Base-by-base conservation (phyloP, 192 early-diverging fungal genomes). In the Geranomyces variabilis region DNA sequence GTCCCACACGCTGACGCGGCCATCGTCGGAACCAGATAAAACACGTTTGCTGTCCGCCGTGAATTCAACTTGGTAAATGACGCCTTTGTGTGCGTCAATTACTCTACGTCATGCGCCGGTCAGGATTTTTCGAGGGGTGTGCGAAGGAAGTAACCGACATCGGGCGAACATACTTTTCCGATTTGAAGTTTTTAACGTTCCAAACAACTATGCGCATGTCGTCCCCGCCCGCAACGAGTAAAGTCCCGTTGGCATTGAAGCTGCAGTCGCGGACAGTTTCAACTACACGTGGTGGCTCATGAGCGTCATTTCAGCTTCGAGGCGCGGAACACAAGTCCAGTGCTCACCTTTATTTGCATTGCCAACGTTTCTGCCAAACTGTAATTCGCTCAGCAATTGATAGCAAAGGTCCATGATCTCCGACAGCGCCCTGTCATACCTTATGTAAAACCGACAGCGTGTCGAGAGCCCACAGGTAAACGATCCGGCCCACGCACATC, bases 181-280 rank as follows among this genome's bases (percentile, higher is more conserved):
- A 68, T 62, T 62, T 56, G 9, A 51, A 57, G 0, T 46, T 66
- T 63, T 77, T 71, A 14, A 87, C 43, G 68, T 75, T 83, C 86
- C 86, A 88, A 17, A 87, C 64, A 3, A 87, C 79, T 30, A 85
- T 69, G 9, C 83, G 75, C 34, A 69, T 77, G 57, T 83, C 83
- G 17, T 80, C 79, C 1, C 81, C 82, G 28, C 59, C 49, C 4
- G 83, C 82, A 6, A 70, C 81, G 10, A 83, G 31, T 6, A 72
- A 63, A 26, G 43, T 63, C 0, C 78, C 86, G 10, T 66, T 26
- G 0, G 44, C 12, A 41, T 83, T 72, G 60, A 84, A 80, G 22
- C 51, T 56, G 60, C 78, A 80, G 29, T 62, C 67, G 15, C 74
- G 76, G 62, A 86, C 82, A 41, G 74, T 76, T 53, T 79, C 81